phyloP scores from a whole-genome alignment of 176 grass and related monocot genomes.

The Dendrocalamus sinicus region DNA sequence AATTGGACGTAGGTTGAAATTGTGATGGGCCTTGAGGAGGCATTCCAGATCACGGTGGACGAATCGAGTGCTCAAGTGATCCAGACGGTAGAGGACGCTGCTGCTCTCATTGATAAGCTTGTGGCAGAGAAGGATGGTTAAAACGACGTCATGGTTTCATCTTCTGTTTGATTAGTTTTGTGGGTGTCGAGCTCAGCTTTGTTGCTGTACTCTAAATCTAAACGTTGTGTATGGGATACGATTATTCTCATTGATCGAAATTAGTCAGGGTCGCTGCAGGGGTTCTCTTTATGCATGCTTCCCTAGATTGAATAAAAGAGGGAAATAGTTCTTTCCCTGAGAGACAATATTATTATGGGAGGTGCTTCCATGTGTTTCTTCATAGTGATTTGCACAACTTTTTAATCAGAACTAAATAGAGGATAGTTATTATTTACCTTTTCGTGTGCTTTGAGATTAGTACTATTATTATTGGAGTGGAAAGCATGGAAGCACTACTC shows the following conservation, averaged over 20 bases:
- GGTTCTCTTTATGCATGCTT: neutral
- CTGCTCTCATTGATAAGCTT: slow-evolving; percentile 68
- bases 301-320: slow-evolving; percentile 39
- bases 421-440: no score
- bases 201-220: slow-evolving; percentile 4
- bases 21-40: slow-evolving; percentile 79
- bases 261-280: neutral
- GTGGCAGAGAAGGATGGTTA: slow-evolving; percentile 51
- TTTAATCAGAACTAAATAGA: no score
- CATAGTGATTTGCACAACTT: no score
- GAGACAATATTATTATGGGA: neutral
- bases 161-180: neutral
- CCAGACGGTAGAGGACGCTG: slow-evolving; percentile 63
- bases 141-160: neutral
- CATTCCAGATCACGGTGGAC: slow-evolving; percentile 72
- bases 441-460: no score
- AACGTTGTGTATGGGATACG: neutral
- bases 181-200: neutral
- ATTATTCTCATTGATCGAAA: slow-evolving; percentile 20
- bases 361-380: no score
- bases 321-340: slow-evolving; percentile 5
- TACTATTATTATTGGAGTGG: no score
- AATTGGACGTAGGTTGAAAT: slow-evolving; percentile 62
- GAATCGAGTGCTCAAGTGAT: slow-evolving; percentile 68
- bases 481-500: no score